Evolutionary conservation across 2,329 filamentous ascomycete genomes (phyloP), one percentile per base, ranked within the genome.

Genomic region (Aspergillus tubingensis): DNA sequence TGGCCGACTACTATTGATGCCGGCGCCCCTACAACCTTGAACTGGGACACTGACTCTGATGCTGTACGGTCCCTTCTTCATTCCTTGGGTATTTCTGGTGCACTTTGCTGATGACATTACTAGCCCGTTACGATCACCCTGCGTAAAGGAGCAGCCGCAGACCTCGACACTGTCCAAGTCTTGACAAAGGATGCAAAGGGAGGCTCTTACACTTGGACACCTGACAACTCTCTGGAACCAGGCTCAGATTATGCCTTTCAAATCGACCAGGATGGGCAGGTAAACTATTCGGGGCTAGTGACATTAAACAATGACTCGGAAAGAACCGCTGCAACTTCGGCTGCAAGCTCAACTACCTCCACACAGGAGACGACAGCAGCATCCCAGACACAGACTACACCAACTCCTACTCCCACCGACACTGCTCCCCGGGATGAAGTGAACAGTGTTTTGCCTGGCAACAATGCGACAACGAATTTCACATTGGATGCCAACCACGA

Each of bases 281-380:
- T 77, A 71, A 88, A 88, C 77, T 88, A 86, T 77, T 83, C 80
- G 49, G 82, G 80, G 48, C 79, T 79, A 30, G 79, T 88, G 71
- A 68, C 70, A 32, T 70, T 85, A 49, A 72, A 48, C 1, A 23
- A 60, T 38, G 32, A 74, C 38, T 79, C 79, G 43, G 19, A 36
- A 13, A 36, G 32, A 36, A 5, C 10, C 41, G 17, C 41, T n/a
- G 8, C 8, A 11, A 21, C 17, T 21, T 8, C 39, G 10, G 47
- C 58, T 19, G 17, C 60, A 49, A 4, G 23, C 55, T 17, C 27
- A 36, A 10, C 15, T 38, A 44, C 41, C 17, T 21, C 41, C 17
- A 44, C 41, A 13, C 41, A 44, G 17, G 41, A 44, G 8, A 21
- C n/a, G 32, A 36, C 32, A 19, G 5, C 41, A 21, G 3, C 41